Evolutionary conservation across 148 eudicot species (phyloP).

Genomic region (Rhododendron ovatum): DNA sequence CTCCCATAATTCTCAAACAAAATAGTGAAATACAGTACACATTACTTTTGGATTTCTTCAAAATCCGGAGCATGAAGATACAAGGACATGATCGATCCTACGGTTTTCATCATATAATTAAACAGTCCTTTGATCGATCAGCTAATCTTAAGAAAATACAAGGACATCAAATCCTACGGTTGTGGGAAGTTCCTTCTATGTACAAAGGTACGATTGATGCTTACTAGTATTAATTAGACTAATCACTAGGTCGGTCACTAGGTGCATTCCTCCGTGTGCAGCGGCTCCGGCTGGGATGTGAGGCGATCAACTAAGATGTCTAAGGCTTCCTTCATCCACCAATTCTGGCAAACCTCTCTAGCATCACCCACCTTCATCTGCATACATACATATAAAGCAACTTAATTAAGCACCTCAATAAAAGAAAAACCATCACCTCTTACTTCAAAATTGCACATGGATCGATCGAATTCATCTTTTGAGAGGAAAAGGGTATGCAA

Average conservation of each 20-base stretch:
- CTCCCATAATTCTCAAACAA: too few relatives aligned
- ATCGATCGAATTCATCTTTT: background rate
- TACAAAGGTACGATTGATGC: background rate
- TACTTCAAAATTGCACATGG: background rate
- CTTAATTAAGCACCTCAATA: too few relatives aligned
- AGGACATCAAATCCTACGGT: background rate
- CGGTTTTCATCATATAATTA: background rate
- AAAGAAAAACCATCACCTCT: background rate
- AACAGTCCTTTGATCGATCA: background rate
- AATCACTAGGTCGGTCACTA: background rate
- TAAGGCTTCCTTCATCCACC: constrained; percentile 62
- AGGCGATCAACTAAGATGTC: constrained; percentile 38
- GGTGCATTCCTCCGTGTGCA: constrained; percentile 4
- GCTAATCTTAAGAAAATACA: background rate
- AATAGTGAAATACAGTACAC: too few relatives aligned
- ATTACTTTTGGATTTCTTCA: too few relatives aligned
- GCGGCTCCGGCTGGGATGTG: background rate
- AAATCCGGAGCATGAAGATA: too few relatives aligned
- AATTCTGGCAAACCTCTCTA: constrained; percentile 33
- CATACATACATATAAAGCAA: background rate
- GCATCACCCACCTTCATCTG: constrained; percentile 44
- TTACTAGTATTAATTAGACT: background rate
- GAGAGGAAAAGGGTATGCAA: background rate
- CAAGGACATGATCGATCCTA: too few relatives aligned
- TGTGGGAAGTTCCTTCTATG: background rate